phyloP scores from a whole-genome alignment of 805 yeast genomes.

The Metschnikowia corniflorae region DNA sequence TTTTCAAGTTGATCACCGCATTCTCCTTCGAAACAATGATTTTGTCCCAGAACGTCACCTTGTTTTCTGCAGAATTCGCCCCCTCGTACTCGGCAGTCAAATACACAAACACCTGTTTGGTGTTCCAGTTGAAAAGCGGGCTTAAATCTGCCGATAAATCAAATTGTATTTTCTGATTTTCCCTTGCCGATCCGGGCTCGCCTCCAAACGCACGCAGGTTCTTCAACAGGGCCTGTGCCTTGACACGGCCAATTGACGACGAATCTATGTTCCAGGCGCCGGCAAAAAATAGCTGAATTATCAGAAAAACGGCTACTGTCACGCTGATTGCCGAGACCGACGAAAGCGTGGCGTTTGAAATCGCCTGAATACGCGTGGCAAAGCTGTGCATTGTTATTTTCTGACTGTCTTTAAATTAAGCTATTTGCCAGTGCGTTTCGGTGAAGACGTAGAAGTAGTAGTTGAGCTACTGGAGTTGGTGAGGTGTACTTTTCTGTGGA shows the following conservation, averaged over 20 bases:
- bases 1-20: constrained; percentile 52
- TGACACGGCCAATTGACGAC: constrained; percentile 33
- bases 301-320: constrained; percentile 46
- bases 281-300: constrained; percentile 44
- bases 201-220: constrained; percentile 68
- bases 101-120: constrained; percentile 92
- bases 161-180: constrained; percentile 67
- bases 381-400: constrained; percentile 38
- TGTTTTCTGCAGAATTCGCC: constrained; percentile 47
- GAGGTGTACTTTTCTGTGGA: neutral
- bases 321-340: constrained; percentile 45
- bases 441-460: too few species aligned
- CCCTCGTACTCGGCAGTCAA: constrained; percentile 79
- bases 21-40: constrained; percentile 59
- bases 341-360: constrained; percentile 53
- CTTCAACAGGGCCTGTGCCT: constrained; percentile 42
- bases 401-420: too few species aligned
- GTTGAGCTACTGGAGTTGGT: too few species aligned
- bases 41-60: constrained; percentile 88
- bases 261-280: constrained; percentile 44
- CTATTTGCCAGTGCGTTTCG: too few species aligned
- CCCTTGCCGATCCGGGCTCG: constrained; percentile 61
- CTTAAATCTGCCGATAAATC: constrained; percentile 73
- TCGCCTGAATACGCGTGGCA: constrained; percentile 40
- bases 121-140: constrained; percentile 91